Evolutionary conservation across 192 early-diverging fungal genomes (phyloP).

Genomic region (Martensiomyces pterosporus): DNA sequence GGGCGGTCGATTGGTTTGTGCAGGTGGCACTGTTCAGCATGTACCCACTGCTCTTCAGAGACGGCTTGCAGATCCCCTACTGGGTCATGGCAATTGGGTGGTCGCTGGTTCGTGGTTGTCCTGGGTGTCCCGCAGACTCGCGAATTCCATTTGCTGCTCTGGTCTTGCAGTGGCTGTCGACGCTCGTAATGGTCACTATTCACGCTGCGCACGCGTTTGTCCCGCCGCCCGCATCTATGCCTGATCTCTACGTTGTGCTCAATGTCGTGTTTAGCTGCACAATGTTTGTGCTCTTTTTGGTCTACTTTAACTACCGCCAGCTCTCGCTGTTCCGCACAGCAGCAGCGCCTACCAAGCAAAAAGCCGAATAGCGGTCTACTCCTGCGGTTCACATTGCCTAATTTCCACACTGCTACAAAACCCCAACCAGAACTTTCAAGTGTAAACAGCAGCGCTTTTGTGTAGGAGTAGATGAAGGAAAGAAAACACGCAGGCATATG

Average conservation of each 20-base stretch:
- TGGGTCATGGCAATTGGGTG: slow-evolving; percentile 65
- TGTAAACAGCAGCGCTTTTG: background rate
- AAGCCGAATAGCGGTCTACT: slow-evolving; percentile 16
- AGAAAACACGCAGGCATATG: no score
- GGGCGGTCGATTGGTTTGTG: slow-evolving; percentile 61
- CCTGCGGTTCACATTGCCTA: no score
- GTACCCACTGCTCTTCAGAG: slow-evolving; percentile 80
- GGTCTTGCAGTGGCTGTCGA: slow-evolving; percentile 23
- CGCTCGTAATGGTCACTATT: slow-evolving; percentile 48
- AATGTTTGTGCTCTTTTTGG: slow-evolving; percentile 61
- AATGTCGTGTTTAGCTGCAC: slow-evolving; percentile 70
- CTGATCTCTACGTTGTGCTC: slow-evolving; percentile 76
- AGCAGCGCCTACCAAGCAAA: slow-evolving; percentile 19
- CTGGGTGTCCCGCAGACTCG: slow-evolving; percentile 19
- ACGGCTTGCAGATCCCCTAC: slow-evolving; percentile 70
- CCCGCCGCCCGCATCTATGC: slow-evolving; percentile 63
- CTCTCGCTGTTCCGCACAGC: slow-evolving; percentile 12
- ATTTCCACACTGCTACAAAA: no score
- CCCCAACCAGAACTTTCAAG: no score
- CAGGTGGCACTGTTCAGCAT: slow-evolving; percentile 86
- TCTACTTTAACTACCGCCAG: slow-evolving; percentile 73
- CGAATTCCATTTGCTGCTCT: slow-evolving; percentile 9
- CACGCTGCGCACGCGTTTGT: slow-evolving; percentile 60
- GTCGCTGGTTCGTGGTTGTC: slow-evolving; percentile 60
- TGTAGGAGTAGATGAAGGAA: no score